Conservation (phyloP, 352 stramenopile species). For the Pythium rhizo-oryzae region DNA sequence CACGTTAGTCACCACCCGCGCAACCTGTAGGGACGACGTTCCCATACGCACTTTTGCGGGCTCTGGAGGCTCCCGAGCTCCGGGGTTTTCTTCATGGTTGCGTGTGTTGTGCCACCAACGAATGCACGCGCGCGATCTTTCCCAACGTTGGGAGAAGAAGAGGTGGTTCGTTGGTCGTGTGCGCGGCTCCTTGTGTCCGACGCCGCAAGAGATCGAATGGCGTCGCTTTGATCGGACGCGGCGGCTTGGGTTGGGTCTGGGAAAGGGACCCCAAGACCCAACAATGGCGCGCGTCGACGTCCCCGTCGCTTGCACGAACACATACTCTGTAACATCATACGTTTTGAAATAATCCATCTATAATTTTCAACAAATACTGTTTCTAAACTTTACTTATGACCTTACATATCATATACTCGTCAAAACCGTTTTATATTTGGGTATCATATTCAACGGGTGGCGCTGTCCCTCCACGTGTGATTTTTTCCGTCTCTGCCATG, state of each 20-base stretch:
- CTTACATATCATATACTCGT: too few relatives aligned
- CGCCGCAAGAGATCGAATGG: constrained; percentile 20
- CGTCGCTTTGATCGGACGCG: neutral
- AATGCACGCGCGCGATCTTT: too few relatives aligned
- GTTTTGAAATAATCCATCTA: too few relatives aligned
- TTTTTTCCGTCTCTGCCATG: constrained; percentile 4
- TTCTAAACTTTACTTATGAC: too few relatives aligned
- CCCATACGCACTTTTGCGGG: constrained; percentile 12
- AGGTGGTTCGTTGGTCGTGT: neutral
- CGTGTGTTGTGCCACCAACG: too few relatives aligned
- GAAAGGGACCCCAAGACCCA: neutral
- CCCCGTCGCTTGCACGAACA: neutral
- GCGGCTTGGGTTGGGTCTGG: neutral
- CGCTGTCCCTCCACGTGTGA: neutral
- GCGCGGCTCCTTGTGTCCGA: neutral
- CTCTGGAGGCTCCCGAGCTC: constrained; percentile 17
- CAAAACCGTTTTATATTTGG: too few relatives aligned
- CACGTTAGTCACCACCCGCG: neutral
- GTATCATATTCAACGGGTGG: neutral
- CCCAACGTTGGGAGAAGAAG: neutral
- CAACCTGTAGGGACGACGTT: neutral
- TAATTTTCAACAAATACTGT: too few relatives aligned
- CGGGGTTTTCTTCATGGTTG: constrained; percentile 13
- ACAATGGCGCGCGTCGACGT: constrained; percentile 7
- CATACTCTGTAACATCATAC: neutral